A percentile compares a stretch with the other conserved stretches of the same genome.
Evolutionary conservation across 164 flowering plant species (phyloP).

Genomic region (Amborella trichopoda): DNA sequence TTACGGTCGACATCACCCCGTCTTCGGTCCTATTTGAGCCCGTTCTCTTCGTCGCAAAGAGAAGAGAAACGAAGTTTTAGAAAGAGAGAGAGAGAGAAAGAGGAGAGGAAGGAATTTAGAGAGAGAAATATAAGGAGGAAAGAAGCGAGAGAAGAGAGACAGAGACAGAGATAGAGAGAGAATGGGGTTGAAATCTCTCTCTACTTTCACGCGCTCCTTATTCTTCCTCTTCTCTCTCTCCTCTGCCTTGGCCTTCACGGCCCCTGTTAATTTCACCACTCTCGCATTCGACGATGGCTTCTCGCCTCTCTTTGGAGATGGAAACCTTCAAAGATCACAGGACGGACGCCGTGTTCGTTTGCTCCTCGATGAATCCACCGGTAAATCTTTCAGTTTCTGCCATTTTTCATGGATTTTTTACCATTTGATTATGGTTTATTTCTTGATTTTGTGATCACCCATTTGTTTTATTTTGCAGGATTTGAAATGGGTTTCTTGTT

Average conservation of each 20-base stretch:
- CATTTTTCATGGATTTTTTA: too few species aligned
- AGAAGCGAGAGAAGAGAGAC: not conserved
- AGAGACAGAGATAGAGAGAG: not conserved
- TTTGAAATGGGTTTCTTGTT: not conserved
- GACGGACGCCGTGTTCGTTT: slow-evolving; percentile 23
- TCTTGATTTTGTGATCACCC: too few species aligned
- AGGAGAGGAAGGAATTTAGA: not conserved
- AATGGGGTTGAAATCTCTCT: not conserved
- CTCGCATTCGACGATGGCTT: slow-evolving; percentile 41
- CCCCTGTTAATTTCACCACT: slow-evolving; percentile 14
- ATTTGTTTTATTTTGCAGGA: too few species aligned
- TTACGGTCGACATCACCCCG: too few species aligned
- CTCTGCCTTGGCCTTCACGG: not conserved
- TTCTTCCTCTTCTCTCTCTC: slow-evolving; percentile 4
- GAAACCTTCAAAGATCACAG: slow-evolving; percentile 36
- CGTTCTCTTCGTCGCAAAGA: too few species aligned
- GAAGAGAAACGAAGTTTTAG: too few species aligned
- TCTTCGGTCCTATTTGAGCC: too few species aligned
- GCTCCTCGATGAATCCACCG: slow-evolving; percentile 10
- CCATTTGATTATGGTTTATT: too few species aligned
- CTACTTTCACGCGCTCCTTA: not conserved
- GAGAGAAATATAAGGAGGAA: not conserved
- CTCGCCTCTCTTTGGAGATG: slow-evolving; percentile 57
- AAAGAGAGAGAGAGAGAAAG: not conserved
- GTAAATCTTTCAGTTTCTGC: not conserved